Base-by-base conservation (phyloP, 495 filamentous ascomycete genomes). In the Talaromyces wortmannii region DNA sequence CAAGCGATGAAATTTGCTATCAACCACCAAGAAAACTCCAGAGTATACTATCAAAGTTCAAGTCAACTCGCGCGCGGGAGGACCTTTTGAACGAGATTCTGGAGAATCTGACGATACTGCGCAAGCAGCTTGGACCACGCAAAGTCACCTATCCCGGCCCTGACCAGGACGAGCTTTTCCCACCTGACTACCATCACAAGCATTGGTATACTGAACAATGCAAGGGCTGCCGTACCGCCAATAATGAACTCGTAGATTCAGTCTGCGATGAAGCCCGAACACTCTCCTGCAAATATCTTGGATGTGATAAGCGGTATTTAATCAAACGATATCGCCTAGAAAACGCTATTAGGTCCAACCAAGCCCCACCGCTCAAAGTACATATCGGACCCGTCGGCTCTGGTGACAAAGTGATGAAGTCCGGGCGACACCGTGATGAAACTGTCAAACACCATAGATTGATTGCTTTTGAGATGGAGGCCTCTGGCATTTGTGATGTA, bases 401-500 rank as follows among this genome's bases (percentile, higher is more conserved):
- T 49, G 55, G 55, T 36, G 64, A 64, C 50, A 46, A 50, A n/a
- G 60, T 64, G 31, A 57, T 63, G 57, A 62, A 59, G 31, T 62
- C 59, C 8, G 59, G 50, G 15, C 15, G 45, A 17, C 50, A 60
- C 42, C 55, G 59, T 11, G 61, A 61, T 52, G 13, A 23, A 16
- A 54, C 57, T 23, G 47, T 55, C 16, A 15, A 29, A 8, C 36
- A 29, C 8, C 16, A 56, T 31, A 45, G 42, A n/a, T 29, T 73
- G 5, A 66, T 71, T 30, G 65, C 57, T 29, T 73, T 73, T 23
- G 67, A 73, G 55, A 73, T 70, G 65, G 67, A 71, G 48, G 67
- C 59, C 0, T 69, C 63, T 40, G 70, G 69, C 1, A 63, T 55
- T 5, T 67, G 31, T 63, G 66, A 65, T 11, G 57, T 59, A 29